Evolutionary conservation across 306 rosid species (phyloP).

Genomic region (Rosa lucieae): DNA sequence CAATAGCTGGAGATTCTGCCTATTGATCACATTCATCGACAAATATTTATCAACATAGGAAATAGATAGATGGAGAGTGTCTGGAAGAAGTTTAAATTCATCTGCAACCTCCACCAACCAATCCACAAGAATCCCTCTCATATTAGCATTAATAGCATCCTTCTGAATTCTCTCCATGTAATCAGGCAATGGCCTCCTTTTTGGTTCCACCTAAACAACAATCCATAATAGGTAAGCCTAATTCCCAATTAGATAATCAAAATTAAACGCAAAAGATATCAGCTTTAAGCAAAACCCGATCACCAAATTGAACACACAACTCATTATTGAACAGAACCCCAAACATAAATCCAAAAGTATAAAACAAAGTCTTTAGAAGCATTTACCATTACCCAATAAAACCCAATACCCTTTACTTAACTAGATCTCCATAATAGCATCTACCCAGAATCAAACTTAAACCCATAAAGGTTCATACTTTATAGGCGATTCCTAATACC

Average conservation of each 20-base stretch:
- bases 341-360: neutral
- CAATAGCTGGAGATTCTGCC: slow-evolving; percentile 65
- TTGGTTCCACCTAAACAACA: slow-evolving; percentile 50
- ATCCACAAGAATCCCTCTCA: slow-evolving; percentile 83
- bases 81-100: slow-evolving; percentile 73
- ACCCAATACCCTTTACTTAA: no score
- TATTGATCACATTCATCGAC: slow-evolving; percentile 40
- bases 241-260: neutral
- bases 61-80: slow-evolving; percentile 66
- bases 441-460: neutral
- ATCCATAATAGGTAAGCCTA: neutral
- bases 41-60: slow-evolving; percentile 65
- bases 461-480: neutral
- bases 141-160: slow-evolving; percentile 51
- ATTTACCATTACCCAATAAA: no score
- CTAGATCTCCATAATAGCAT: neutral
- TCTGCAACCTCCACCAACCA: slow-evolving; percentile 95
- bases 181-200: slow-evolving; percentile 61
- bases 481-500: neutral
- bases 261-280: neutral
- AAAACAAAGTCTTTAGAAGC: no score
- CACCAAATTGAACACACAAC: neutral
- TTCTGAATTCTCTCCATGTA: slow-evolving; percentile 69
- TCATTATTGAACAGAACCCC: neutral
- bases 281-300: neutral